phyloP scores from a whole-genome alignment of 2,329 filamentous ascomycete species.

The Rhynchosporium agropyri region DNA sequence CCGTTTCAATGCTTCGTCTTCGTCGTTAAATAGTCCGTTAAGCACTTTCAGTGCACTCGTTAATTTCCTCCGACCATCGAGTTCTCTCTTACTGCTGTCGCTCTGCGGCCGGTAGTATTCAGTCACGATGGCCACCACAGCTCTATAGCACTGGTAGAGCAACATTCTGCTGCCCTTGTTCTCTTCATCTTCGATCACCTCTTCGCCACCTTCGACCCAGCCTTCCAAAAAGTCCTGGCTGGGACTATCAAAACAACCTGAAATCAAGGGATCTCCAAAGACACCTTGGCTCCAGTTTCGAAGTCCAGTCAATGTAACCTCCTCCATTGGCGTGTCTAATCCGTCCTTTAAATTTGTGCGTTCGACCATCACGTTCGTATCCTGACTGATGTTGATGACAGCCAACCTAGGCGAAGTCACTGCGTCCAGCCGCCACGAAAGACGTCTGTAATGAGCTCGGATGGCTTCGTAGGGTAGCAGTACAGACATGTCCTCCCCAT shows the following conservation, averaged over 20 bases:
- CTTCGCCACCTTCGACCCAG: slow-evolving; percentile 40
- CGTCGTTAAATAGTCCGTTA: slow-evolving; percentile 41
- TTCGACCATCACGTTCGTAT: slow-evolving; percentile 53
- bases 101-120: slow-evolving; percentile 57
- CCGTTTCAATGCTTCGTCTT: slow-evolving; percentile 33
- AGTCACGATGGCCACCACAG: slow-evolving; percentile 53
- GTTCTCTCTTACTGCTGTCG: slow-evolving; percentile 54
- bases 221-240: slow-evolving; percentile 52
- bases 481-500: slow-evolving; percentile 62
- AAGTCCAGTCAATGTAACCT: slow-evolving; percentile 51
- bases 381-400: slow-evolving; percentile 55
- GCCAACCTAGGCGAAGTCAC: slow-evolving; percentile 57
- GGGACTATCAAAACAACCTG: slow-evolving; percentile 51
- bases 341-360: slow-evolving; percentile 23
- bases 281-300: slow-evolving; percentile 60
- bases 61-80: slow-evolving; percentile 55
- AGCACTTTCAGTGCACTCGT: slow-evolving; percentile 51
- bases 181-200: slow-evolving; percentile 49
- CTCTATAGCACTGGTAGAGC: slow-evolving; percentile 62
- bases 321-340: slow-evolving; percentile 17
- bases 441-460: slow-evolving; percentile 53
- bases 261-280: slow-evolving; percentile 62
- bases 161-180: slow-evolving; percentile 52
- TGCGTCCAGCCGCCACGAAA: slow-evolving; percentile 54
- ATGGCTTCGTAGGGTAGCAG: slow-evolving; percentile 60